Percentiles rank a stretch among this genome's conserved stretches.
These are phyloP conservation scores for Oehlia diaphana DNA, from an alignment of 192 early-diverging fungal species.

Conservation along the genomic window DNA sequence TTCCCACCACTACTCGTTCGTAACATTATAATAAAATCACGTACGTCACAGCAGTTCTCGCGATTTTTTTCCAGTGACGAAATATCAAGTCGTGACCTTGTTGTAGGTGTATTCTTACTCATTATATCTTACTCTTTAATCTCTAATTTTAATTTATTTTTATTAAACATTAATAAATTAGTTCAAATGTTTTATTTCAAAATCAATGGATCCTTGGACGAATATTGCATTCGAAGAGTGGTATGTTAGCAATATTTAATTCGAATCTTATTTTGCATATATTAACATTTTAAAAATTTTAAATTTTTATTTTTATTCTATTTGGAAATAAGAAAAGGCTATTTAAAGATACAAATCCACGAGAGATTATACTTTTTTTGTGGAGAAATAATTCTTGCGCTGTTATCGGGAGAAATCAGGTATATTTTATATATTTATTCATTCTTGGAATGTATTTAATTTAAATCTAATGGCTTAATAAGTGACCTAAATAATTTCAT, in stretches of 20 bases:
- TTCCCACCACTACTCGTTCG: not conserved
- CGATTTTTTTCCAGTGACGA: not conserved
- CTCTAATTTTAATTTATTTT: not conserved
- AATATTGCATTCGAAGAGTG: constrained; percentile 91
- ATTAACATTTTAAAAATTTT: not conserved
- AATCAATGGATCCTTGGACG: constrained; percentile 67
- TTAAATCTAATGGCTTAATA: too few species aligned
- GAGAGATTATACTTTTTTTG: constrained; percentile 72
- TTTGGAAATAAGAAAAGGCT: constrained; percentile 53
- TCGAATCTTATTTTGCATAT: not conserved
- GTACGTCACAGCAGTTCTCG: not conserved
- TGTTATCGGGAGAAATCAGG: constrained; percentile 94
- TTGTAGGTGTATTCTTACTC: not conserved
- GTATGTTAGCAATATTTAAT: constrained; percentile 32
- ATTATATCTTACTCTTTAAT: not conserved
- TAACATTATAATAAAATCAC: not conserved
- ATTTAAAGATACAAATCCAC: constrained; percentile 69
- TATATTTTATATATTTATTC: constrained; percentile 11
- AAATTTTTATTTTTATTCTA: not conserved
- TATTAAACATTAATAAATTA: not conserved
- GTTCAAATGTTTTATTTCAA: constrained; percentile 64
- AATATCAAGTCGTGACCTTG: not conserved
- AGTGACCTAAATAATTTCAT: not conserved
- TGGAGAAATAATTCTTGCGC: constrained; percentile 88
- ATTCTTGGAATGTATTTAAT: too few species aligned